Evolutionary conservation across 2,329 filamentous ascomycete species (phyloP).

Genomic region (Grosmannia serpens): DNA sequence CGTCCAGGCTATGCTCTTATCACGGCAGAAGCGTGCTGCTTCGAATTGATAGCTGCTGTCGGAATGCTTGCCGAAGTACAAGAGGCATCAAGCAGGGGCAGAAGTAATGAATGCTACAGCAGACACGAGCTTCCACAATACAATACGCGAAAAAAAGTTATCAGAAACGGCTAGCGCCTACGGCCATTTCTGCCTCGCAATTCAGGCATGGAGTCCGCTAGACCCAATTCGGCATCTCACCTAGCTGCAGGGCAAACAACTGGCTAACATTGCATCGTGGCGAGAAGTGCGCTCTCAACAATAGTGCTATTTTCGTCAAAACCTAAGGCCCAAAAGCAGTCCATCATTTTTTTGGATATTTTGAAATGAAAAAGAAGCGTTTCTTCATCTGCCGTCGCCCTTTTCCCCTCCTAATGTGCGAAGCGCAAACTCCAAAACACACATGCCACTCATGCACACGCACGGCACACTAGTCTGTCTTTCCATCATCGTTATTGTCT

Average conservation of each 20-base stretch:
- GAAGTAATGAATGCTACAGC: neutral
- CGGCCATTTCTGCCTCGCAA: neutral
- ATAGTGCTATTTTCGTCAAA: neutral
- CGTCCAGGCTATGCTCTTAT: neutral
- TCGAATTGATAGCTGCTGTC: neutral
- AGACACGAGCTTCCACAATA: neutral
- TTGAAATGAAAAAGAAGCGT: neutral
- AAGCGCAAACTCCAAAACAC: neutral
- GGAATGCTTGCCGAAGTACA: neutral
- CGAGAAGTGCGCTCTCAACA: too few relatives aligned
- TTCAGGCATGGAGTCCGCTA: neutral
- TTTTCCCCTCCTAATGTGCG: neutral
- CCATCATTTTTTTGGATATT: neutral
- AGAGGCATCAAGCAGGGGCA: neutral
- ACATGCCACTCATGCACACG: neutral
- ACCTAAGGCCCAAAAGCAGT: too few relatives aligned
- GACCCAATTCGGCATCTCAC: neutral
- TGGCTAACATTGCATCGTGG: too few relatives aligned
- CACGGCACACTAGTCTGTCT: neutral
- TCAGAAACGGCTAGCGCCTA: neutral
- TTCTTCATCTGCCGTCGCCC: neutral
- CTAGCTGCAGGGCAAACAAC: too few relatives aligned
- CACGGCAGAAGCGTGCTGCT: neutral
- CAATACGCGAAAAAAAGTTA: conserved; percentile 4
- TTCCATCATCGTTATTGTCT: neutral